phyloP scores from a whole-genome alignment of 148 eudicot genomes.

The Spergularia marina region DNA sequence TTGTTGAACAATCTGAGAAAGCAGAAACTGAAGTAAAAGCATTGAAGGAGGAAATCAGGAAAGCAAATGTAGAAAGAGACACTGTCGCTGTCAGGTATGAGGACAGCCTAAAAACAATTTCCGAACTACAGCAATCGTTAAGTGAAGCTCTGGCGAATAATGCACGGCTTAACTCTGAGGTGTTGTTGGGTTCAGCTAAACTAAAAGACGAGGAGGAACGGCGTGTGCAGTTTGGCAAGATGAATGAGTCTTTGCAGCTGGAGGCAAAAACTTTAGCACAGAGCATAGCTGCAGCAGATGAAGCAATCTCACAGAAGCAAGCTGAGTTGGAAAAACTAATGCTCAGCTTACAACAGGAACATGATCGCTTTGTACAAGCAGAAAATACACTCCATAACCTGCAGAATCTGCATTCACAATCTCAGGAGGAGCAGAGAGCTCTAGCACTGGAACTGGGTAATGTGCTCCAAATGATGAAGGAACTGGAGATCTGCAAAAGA shows the following conservation, averaged over 20 bases:
- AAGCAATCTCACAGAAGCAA: slow-evolving; percentile 60
- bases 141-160: slow-evolving; percentile 55
- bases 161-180: slow-evolving; percentile 46
- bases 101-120: slow-evolving; percentile 55
- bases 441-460: slow-evolving; percentile 65
- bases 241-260: slow-evolving; percentile 56
- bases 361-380: slow-evolving; percentile 47
- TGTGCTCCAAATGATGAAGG: slow-evolving; percentile 70
- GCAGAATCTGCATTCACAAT: slow-evolving; percentile 55
- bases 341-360: slow-evolving; percentile 55
- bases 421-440: slow-evolving; percentile 78
- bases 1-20: slow-evolving; percentile 43
- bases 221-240: slow-evolving; percentile 43
- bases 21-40: slow-evolving; percentile 57
- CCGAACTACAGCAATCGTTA: slow-evolving; percentile 55
- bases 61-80: slow-evolving; percentile 54
- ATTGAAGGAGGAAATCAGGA: slow-evolving; percentile 53
- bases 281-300: slow-evolving; percentile 56
- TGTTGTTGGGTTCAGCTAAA: slow-evolving; percentile 43
- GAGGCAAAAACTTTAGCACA: slow-evolving; percentile 61
- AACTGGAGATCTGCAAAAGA: slow-evolving; percentile 49
- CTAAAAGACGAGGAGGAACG: slow-evolving; percentile 59
- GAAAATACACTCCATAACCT: slow-evolving; percentile 64
- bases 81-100: slow-evolving; percentile 43
- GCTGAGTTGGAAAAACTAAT: slow-evolving; percentile 63